phyloP scores from a whole-genome alignment of 176 grass and related monocot genomes.

The Saccharum officinarum region DNA sequence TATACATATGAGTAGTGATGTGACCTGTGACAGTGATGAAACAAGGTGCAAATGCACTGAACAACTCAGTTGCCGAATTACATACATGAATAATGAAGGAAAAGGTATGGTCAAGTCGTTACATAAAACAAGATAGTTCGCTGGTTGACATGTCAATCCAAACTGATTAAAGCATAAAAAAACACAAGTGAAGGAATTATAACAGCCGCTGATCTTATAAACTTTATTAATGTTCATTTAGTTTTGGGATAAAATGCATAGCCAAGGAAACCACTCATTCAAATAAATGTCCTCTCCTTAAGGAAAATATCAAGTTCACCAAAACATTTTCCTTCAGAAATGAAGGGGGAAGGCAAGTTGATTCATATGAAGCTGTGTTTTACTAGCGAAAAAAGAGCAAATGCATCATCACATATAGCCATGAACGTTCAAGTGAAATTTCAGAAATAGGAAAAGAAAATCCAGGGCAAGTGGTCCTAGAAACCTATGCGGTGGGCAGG shows the following conservation, averaged over 20 bases:
- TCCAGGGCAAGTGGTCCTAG: not conserved
- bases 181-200: not conserved
- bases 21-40: not conserved
- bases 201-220: not conserved
- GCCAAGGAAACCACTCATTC: not conserved
- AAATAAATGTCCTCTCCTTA: not conserved
- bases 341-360: not conserved
- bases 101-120: not conserved
- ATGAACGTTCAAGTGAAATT: not conserved
- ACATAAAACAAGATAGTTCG: not conserved
- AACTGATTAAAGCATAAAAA: not conserved
- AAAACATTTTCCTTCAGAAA: not conserved
- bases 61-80: not conserved
- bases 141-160: not conserved
- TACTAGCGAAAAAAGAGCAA: not conserved
- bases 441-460: not conserved
- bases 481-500: not conserved
- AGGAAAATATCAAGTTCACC: not conserved
- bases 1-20: not conserved
- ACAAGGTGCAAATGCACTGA: not conserved
- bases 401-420: not conserved
- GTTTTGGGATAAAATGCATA: not conserved
- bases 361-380: not conserved
- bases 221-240: not conserved
- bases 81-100: not conserved